Base-by-base conservation (phyloP, 23 red algal genomes). In the Gracilariopsis chorda region DNA sequence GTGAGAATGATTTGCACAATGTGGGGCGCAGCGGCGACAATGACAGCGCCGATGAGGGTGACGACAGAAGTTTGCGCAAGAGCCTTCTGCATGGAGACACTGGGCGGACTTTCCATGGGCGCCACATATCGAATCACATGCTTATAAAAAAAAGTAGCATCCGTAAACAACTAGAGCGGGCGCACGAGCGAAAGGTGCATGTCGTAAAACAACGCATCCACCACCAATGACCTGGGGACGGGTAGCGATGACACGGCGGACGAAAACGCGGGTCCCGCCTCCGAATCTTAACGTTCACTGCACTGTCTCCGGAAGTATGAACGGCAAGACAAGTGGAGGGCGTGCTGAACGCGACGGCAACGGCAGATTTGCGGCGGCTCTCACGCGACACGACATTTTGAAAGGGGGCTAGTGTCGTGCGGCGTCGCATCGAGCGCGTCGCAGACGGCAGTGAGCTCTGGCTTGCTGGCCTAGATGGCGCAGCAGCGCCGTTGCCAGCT, bases 141-240 rank as follows among this genome's bases (percentile, higher is more conserved):
- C 35, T 70, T 43, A 52, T 14, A 27, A 41, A 87, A 51, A 28
- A 71, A 87, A 19, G 83, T 41, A 5, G 27, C 64, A 51, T 87
- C 83, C 23, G 83, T 52, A 52, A 87, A 87, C 5, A 87, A 63
- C 62, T 87, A 60, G 83, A 87, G 83, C 33, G 83, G 63, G 63
- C 40, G 51, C 14, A 43, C 63, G 44, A 75, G 28, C 4, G 83
- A 77, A 36, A 70, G 83, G 37, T 49, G 63, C 16, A 25, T 52
- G 60, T 56, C 48, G 63, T 53, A 87, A 11, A 87, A 39, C 27
- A 43, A 33, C 0, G 11, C 25, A 32, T 87, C 83, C 44, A 87
- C 58, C 35, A 87, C 35, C 17, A 87, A 34, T 20, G 83, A 27
- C 20, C 74, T 87, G 19, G 83, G 65, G 83, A 60, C 83, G 4